Evolutionary conservation across 2,329 filamentous ascomycete species (phyloP), one percentile per base, ranked within the genome.

Genomic region (Bipolaris sorokiniana): DNA sequence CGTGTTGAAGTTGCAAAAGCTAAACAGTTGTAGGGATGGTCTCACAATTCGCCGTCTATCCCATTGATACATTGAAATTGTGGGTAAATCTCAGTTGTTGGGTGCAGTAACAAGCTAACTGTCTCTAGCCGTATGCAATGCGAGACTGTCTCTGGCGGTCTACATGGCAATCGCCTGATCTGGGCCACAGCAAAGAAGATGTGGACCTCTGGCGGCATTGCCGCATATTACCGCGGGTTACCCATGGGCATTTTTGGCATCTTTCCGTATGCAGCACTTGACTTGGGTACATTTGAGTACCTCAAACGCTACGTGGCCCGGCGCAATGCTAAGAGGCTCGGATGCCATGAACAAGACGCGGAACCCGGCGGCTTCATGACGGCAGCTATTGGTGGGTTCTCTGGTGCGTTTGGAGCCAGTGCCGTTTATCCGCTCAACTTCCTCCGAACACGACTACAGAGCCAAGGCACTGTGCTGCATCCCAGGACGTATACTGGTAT

Each of bases 231-330:
- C 76, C 91, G 94, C 51, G 95, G 95, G 38, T 84, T 99, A 33
- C 93, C 92, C 0, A 95, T 98, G 86, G 95, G 95, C 15, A 83
- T 99, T 3, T 80, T 97, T 48, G 95, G 95, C 74, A 97, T 98
- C 88, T 99, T 99, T 70, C 95, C 95, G 0, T 99, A 98, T 76
- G 94, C 92, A 40, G 95, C 95, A 48, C 96, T 99, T 72, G 95
- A 99, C 73, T 89, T 99, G 70, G 92, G 91, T 63, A 97, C 92
- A 0, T 99, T 98, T 71, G 95, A 99, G 78, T 87, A 95, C 58
- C 84, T 97, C 60, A 99, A 99, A 78, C 86, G 85, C 46, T 83
- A 83, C 7, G 87, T 96, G 62, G 85, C 89, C 33, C 79, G 79
- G 3, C 88, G 88, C 63, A 90, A 92, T 70, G 90, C 92, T 11